These are phyloP conservation scores for Ganoderma meredithae DNA, from an alignment of 1,284 basidiomycete species.

Conservation along the genomic window DNA sequence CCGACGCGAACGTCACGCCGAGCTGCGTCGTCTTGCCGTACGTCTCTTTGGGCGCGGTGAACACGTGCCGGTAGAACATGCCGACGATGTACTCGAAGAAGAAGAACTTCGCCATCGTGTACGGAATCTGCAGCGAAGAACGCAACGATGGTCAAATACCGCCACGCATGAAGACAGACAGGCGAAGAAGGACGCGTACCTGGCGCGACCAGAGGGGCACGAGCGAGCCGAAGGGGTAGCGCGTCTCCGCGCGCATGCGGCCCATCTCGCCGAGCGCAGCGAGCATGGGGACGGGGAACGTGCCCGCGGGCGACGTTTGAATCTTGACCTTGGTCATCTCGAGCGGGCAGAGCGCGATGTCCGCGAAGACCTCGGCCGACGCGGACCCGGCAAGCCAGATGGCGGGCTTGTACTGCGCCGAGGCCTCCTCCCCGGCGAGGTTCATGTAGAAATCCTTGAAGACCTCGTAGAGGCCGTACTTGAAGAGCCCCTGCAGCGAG, in stretches of 20 bases:
- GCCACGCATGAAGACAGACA: too few relatives aligned
- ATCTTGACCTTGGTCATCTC: slow-evolving; percentile 91
- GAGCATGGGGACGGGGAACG: slow-evolving; percentile 77
- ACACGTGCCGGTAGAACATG: slow-evolving; percentile 79
- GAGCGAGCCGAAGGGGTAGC: slow-evolving; percentile 83
- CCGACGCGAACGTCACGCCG: slow-evolving; percentile 81
- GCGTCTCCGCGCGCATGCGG: slow-evolving; percentile 67
- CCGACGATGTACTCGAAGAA: slow-evolving; percentile 84
- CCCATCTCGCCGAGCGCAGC: slow-evolving; percentile 76
- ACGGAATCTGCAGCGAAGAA: too few relatives aligned
- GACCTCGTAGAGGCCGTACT: slow-evolving; percentile 95
- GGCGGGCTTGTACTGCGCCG: slow-evolving; percentile 87
- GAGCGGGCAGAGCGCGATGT: slow-evolving; percentile 84
- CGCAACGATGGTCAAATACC: too few relatives aligned
- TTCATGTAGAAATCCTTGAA: slow-evolving; percentile 96
- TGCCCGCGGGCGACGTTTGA: slow-evolving; percentile 75
- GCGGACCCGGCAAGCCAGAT: slow-evolving; percentile 97
- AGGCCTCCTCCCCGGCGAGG: slow-evolving; percentile 84
- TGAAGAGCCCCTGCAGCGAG: slow-evolving; percentile 96
- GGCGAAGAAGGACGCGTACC: too few relatives aligned
- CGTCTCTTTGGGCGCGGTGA: slow-evolving; percentile 77
- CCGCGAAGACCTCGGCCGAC: slow-evolving; percentile 95
- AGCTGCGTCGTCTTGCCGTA: slow-evolving; percentile 79
- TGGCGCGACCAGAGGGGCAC: slow-evolving; percentile 87
- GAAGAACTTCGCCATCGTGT: slow-evolving; percentile 91